phyloP scores from a whole-genome alignment of 495 filamentous ascomycete species.

The Talaromyces proteolyticus region DNA sequence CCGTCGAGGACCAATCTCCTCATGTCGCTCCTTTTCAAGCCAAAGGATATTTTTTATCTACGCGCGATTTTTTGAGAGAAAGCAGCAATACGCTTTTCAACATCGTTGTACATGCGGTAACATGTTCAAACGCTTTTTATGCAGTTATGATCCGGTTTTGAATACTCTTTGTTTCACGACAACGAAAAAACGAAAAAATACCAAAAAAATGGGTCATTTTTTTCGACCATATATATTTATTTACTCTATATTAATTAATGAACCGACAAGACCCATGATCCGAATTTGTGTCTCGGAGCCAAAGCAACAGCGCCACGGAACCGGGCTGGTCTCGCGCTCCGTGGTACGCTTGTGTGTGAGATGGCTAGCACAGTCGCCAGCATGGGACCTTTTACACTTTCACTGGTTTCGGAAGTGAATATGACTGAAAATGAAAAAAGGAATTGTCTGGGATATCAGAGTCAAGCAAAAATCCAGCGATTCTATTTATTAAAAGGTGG shows the following conservation, averaged over 20 bases:
- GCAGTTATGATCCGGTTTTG: background rate
- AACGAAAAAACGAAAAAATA: background rate
- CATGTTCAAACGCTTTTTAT: background rate
- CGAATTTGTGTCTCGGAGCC: background rate
- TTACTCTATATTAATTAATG: background rate
- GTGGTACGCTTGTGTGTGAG: too few relatives aligned
- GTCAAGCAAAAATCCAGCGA: too few relatives aligned
- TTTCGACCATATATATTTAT: background rate
- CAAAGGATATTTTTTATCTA: background rate
- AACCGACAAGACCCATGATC: background rate
- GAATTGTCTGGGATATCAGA: too few relatives aligned
- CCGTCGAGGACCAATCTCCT: background rate
- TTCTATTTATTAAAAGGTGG: too few relatives aligned
- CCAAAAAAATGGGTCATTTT: background rate
- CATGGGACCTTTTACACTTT: too few relatives aligned
- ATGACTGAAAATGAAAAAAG: too few relatives aligned
- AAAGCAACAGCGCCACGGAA: background rate
- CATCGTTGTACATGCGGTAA: background rate
- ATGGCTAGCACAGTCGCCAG: too few relatives aligned
- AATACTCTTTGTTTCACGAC: background rate
- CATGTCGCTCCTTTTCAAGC: background rate
- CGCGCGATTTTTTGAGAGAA: too few relatives aligned
- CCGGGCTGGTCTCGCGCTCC: background rate
- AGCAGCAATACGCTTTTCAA: background rate
- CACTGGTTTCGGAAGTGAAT: too few relatives aligned